Percentiles rank a stretch among this genome's conserved stretches.
phyloP scores from a whole-genome alignment of 768 basidiomycete genomes.

The Grammothele lineata region DNA sequence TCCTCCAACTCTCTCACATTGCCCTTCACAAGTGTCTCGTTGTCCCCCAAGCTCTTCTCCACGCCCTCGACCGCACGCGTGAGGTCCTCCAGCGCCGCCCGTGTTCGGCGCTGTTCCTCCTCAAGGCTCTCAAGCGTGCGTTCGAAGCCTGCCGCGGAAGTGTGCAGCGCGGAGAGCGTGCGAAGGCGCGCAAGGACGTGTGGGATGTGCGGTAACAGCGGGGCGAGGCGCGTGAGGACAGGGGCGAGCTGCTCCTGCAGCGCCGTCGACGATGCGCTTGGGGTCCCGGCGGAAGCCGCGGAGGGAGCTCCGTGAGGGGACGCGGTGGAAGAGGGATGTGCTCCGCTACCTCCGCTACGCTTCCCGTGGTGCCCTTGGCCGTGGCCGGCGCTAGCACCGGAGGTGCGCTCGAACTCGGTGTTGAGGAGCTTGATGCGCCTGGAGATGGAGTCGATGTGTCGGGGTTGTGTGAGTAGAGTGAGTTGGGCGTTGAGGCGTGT shows the following conservation, averaged over 20 bases:
- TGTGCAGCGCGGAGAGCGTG: conserved; percentile 78
- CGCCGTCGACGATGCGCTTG: conserved; percentile 22
- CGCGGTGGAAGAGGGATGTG: conserved; percentile 11
- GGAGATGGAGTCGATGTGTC: conserved; percentile 94
- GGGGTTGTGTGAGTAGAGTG: conserved; percentile 86
- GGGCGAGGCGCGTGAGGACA: conserved; percentile 63
- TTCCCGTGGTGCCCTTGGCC: conserved; percentile 42
- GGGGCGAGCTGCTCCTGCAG: conserved; percentile 63
- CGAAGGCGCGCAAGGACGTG: conserved; percentile 87
- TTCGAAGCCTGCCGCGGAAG: conserved; percentile 76
- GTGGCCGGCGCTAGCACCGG: conserved; percentile 32
- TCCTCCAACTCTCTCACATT: conserved; percentile 73
- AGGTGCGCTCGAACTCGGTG: conserved; percentile 86
- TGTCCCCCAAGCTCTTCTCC: conserved; percentile 73
- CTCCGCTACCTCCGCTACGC: conserved; percentile 14
- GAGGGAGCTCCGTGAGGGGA: no score
- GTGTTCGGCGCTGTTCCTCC: conserved; percentile 64
- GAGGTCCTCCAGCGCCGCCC: conserved; percentile 63
- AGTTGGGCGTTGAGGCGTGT: conserved; percentile 82
- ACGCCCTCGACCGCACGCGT: conserved; percentile 64
- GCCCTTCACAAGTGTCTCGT: conserved; percentile 61
- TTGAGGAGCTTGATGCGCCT: conserved; percentile 89
- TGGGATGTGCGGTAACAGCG: conserved; percentile 76
- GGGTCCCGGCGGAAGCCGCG: conserved; percentile 1
- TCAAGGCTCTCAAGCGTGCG: conserved; percentile 61